These are phyloP conservation scores for Fraxinus albicans DNA, from an alignment of 305 asterid genomes.

Conservation along the genomic window DNA sequence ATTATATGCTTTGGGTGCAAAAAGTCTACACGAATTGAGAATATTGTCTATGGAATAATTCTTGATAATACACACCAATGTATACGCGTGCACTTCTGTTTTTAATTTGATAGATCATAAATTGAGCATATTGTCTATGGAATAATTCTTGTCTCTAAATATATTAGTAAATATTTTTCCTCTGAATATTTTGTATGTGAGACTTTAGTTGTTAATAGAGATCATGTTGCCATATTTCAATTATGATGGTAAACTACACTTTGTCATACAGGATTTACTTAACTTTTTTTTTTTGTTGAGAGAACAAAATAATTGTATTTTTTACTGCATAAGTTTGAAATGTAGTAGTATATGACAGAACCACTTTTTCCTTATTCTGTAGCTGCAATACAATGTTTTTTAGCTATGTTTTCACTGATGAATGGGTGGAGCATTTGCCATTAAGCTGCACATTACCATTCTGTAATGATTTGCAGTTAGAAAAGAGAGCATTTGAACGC, in stretches of 20 bases:
- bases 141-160: background rate
- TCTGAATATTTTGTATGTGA: slow-evolving; percentile 2
- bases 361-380: background rate
- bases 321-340: background rate
- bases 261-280: background rate
- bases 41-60: too few relatives aligned
- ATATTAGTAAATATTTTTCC: background rate
- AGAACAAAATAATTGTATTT: background rate
- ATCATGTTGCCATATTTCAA: background rate
- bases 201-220: slow-evolving; percentile 12
- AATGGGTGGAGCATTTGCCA: background rate
- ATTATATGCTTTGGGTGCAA: slow-evolving; percentile 4
- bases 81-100: background rate
- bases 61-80: background rate
- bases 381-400: slow-evolving; percentile 2
- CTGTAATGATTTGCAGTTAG: background rate
- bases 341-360: background rate
- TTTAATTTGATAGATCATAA: background rate
- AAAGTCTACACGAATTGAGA: background rate
- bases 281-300: background rate
- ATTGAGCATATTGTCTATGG: slow-evolving; percentile 8
- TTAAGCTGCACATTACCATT: background rate
- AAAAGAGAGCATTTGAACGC: background rate
- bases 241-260: slow-evolving; percentile 4
- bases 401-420: background rate